phyloP scores from a whole-genome alignment of 2,329 filamentous ascomycete genomes.

The Ophiocordyceps australis region DNA sequence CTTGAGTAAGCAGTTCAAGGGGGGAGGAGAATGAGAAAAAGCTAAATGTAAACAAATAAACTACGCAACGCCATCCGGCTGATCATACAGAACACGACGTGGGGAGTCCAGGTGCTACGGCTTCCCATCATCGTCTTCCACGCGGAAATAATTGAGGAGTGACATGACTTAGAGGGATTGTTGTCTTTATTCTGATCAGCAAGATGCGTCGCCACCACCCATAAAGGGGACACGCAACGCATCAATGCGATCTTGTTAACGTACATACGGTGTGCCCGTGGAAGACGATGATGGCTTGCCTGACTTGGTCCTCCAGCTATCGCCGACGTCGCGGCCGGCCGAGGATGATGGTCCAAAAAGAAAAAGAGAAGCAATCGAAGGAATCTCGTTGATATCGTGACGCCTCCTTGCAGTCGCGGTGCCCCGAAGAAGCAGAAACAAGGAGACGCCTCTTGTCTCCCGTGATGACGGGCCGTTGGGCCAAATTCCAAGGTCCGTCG shows the following conservation, averaged over 20 bases:
- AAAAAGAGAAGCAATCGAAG: conserved; percentile 4
- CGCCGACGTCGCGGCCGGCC: conserved; percentile 1
- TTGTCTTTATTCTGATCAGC: conserved; percentile 22
- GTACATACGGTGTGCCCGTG: conserved; percentile 43
- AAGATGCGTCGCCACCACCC: conserved; percentile 13
- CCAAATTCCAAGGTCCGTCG: conserved; percentile 10
- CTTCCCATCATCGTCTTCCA: conserved; percentile 47
- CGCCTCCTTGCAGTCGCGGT: conserved; percentile 4
- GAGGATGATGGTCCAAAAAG: conserved; percentile 3
- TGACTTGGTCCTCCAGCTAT: conserved; percentile 20
- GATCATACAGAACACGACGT: too few relatives aligned
- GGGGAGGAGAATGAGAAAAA: conserved; percentile 5
- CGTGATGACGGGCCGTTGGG: conserved; percentile 13
- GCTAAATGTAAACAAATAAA: conserved; percentile 11
- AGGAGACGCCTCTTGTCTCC: conserved; percentile 12
- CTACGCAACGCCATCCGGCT: conserved; percentile 6
- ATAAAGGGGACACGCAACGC: too few relatives aligned
- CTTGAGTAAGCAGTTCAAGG: too few relatives aligned
- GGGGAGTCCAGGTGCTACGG: conserved; percentile 31
- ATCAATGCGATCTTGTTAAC: conserved; percentile 32
- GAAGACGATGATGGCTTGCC: conserved; percentile 58
- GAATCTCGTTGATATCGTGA: too few relatives aligned
- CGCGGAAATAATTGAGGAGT: conserved; percentile 14
- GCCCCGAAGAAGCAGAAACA: conserved; percentile 8
- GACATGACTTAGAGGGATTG: conserved; percentile 18